Evolutionary conservation across 306 rosid species (phyloP), one percentile per base, ranked within the genome.

Genomic region (Ziziphus jujuba): DNA sequence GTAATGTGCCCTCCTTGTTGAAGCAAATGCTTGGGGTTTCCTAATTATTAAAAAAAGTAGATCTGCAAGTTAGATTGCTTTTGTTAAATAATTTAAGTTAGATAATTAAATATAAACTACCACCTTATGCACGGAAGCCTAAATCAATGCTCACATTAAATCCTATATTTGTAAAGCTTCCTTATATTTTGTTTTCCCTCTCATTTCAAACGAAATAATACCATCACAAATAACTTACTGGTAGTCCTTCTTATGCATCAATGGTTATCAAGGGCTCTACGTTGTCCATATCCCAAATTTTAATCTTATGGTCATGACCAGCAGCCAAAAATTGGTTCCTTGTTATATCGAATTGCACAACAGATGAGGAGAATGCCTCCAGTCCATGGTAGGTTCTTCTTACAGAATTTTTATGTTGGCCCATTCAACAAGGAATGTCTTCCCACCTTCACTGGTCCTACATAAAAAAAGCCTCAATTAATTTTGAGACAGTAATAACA

Each of bases 271-370:
- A 69, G 65, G 69, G 48, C 79, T 71, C 79, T 44, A 61, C 28
- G 15, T 66, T 81, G 62, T 86, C 91, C 91, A 86, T 83, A 80
- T 86, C 89, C 91, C 91, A 86, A 81, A 86, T 81, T 76, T 81
- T 86, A 66, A 86, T 84, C 55, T 81, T 83, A 65, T 77, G 56
- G 3, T 86, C 91, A 78, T 86, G 87, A 69, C 89, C 92, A n/a
- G 82, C 92, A 64, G 92, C 92, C 82, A 87, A 79, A 73, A 87
- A 84, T 70, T 73, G 89, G 80, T 87, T 87, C 64, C 74, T 85
- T 57, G 92, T 81, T 63, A 87, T 84, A 76, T 84, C 92, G 81
- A 87, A 87, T 75, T 81, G 89, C 61, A 84, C 85, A 9, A 84
- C 82, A 56, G 80, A 85, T 54, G 74, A n/a, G 54, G 92, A 84